Conservation (phyloP, 2,329 filamentous ascomycete genomes). For the Pseudogymnoascus sp. region DNA sequence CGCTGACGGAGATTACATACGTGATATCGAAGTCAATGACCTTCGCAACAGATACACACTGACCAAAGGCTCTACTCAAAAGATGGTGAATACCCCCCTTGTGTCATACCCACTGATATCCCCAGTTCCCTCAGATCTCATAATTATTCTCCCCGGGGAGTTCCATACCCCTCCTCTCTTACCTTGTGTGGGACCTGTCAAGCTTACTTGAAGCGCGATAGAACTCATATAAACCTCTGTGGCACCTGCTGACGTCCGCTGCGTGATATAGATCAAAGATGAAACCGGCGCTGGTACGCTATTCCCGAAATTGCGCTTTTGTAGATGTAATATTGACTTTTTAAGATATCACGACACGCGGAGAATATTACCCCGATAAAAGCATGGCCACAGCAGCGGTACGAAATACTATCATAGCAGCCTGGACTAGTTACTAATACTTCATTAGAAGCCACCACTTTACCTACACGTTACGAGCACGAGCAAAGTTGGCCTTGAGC, state of each 20-base stretch:
- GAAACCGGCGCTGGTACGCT: conserved; percentile 99
- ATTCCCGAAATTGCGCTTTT: conserved; percentile 38
- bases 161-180: conserved; percentile 15
- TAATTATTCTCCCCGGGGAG: conserved; percentile 25
- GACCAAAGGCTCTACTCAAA: conserved; percentile 94
- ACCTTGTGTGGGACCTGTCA: conserved; percentile 50
- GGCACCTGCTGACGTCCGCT: conserved; percentile 88
- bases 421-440: conserved; percentile 14
- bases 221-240: conserved; percentile 59
- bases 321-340: conserved; percentile 45
- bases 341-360: conserved; percentile 97
- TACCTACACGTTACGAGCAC: conserved; percentile 95
- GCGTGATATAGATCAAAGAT: conserved; percentile 97
- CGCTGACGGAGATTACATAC: conserved; percentile 94
- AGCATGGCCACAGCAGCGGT: conserved; percentile 91
- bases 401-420: conserved; percentile 34
- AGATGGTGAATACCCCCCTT: conserved; percentile 93
- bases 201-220: conserved; percentile 64
- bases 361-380: conserved; percentile 95
- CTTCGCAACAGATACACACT: conserved; percentile 92
- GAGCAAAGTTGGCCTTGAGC: conserved; percentile 81
- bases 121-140: conserved; percentile 27
- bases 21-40: conserved; percentile 98
- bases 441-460: conserved; percentile 73
- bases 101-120: conserved; percentile 58